Conservation (phyloP, 2,329 filamentous ascomycete genomes). For the Nemania sp. region DNA sequence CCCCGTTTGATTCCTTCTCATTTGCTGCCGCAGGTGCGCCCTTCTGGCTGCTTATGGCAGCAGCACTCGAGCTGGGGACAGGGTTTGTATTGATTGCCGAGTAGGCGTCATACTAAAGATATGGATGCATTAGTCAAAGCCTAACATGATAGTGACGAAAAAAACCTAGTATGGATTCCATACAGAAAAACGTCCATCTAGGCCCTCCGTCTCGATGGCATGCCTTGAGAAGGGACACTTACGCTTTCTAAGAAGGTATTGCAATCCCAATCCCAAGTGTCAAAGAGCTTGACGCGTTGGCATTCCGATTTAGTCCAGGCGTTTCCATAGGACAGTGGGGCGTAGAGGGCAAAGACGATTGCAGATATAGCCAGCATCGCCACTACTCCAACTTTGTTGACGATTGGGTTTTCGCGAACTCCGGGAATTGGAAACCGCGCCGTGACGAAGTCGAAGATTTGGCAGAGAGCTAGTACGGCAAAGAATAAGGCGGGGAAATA, state of each 20-base stretch:
- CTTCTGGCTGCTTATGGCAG: constrained; percentile 40
- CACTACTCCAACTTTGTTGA: constrained; percentile 80
- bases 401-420: constrained; percentile 74
- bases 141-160: background rate
- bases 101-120: constrained; percentile 63
- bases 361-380: constrained; percentile 80
- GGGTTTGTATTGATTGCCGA: constrained; percentile 47
- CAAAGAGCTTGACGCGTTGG: constrained; percentile 85
- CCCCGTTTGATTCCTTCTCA: constrained; percentile 45
- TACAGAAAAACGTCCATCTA: constrained; percentile 33
- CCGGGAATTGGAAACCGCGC: constrained; percentile 77
- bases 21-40: constrained; percentile 42
- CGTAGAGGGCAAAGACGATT: constrained; percentile 83
- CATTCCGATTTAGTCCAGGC: constrained; percentile 92
- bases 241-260: constrained; percentile 90
- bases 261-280: constrained; percentile 97
- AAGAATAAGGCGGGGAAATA: constrained; percentile 99
- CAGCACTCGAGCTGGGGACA: constrained; percentile 46
- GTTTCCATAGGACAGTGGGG: constrained; percentile 92
- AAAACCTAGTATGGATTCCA: constrained; percentile 16
- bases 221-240: constrained; percentile 64
- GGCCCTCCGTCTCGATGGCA: constrained; percentile 53
- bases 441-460: constrained; percentile 87
- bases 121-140: constrained; percentile 21
- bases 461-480: constrained; percentile 87